Percentiles rank a stretch among this genome's conserved stretches.
Conservation (phyloP, 495 filamentous ascomycete species). For the Podospora pseudocomata region DNA sequence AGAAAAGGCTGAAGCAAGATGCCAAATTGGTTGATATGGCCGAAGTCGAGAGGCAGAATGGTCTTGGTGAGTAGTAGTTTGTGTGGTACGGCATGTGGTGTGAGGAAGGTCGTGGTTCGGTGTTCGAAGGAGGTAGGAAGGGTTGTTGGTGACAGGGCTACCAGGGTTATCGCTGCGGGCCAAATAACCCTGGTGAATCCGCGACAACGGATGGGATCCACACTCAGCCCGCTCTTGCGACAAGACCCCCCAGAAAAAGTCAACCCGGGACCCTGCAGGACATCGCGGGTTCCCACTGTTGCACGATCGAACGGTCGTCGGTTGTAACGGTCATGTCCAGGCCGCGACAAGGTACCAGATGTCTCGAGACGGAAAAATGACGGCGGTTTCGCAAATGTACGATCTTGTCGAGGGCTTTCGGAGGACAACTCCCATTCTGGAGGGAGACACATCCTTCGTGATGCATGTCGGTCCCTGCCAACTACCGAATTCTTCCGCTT, state of each 20-base stretch:
- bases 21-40: not conserved
- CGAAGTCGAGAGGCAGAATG: constrained; percentile 2
- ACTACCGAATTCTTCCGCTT: not conserved
- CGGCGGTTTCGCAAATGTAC: constrained; percentile 3
- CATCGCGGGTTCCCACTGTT: not conserved
- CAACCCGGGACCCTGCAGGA: not conserved
- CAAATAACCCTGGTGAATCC: not conserved
- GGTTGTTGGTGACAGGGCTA: not conserved
- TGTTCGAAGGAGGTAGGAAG: not conserved
- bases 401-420: not conserved
- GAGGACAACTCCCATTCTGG: not conserved
- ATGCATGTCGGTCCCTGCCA: not conserved
- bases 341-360: not conserved
- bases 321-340: constrained; percentile 1
- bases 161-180: not conserved
- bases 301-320: constrained; percentile 1
- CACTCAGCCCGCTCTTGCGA: not conserved
- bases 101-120: not conserved
- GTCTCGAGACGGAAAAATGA: not conserved
- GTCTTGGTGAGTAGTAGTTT: not conserved
- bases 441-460: not conserved
- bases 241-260: not conserved
- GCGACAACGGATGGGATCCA: constrained; percentile 9
- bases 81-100: not conserved
- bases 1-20: not conserved